These are phyloP conservation scores for Cadophora sp. DNA, from an alignment of 2,329 filamentous ascomycete species.

Conservation along the genomic window DNA sequence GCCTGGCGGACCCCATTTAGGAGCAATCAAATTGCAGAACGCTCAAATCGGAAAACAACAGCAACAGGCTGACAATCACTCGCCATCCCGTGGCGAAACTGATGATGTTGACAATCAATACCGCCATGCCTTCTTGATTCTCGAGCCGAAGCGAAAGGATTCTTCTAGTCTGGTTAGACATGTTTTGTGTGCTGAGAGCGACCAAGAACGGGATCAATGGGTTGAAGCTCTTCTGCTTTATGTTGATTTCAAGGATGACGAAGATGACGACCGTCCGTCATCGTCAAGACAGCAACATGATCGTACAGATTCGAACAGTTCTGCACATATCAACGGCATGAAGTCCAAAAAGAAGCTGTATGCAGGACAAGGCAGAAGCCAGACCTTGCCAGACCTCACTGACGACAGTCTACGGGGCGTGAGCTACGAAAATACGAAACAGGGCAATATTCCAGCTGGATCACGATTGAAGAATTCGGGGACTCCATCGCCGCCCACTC, in stretches of 20 bases:
- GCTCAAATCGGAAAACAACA: constrained; percentile 95
- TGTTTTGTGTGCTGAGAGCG: constrained; percentile 94
- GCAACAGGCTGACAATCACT: constrained; percentile 62
- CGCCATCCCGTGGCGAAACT: constrained; percentile 62
- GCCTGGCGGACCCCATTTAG: constrained; percentile 87
- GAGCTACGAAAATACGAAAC: constrained; percentile 48
- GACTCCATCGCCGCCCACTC: constrained; percentile 43
- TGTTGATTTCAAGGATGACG: constrained; percentile 74
- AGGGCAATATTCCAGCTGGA: constrained; percentile 45
- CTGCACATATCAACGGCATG: constrained; percentile 46
- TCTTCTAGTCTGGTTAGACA: constrained; percentile 87
- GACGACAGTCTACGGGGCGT: constrained; percentile 47
- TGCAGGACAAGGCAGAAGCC: constrained; percentile 43
- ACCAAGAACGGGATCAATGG: constrained; percentile 91
- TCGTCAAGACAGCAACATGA: constrained; percentile 46
- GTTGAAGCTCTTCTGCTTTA: constrained; percentile 89
- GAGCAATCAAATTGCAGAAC: constrained; percentile 88
- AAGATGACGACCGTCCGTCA: constrained; percentile 53
- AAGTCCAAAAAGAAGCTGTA: constrained; percentile 54
- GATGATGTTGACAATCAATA: constrained; percentile 94
- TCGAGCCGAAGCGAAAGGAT: constrained; percentile 97
- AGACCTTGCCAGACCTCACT: constrained; percentile 47
- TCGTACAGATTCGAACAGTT: constrained; percentile 50
- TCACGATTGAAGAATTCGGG: constrained; percentile 42
- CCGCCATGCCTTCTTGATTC: constrained; percentile 90